Evolutionary conservation across 495 filamentous ascomycete genomes (phyloP).

Genomic region (Lophiostoma macrostomum): DNA sequence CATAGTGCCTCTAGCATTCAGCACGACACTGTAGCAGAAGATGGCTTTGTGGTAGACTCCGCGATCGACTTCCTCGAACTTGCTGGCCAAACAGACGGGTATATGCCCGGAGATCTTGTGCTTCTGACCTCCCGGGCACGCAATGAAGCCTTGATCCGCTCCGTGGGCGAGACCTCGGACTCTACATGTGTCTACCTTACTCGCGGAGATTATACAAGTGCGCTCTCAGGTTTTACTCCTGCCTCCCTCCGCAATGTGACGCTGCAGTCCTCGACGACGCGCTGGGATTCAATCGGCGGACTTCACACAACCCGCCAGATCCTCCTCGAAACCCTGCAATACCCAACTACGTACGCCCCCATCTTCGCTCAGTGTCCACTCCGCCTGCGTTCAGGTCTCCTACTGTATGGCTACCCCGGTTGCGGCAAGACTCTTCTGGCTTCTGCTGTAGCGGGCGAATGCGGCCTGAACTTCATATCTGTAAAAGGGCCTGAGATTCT

Average conservation of each 20-base stretch:
- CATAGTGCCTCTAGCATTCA: constrained; percentile 47
- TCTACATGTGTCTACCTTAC: constrained; percentile 55
- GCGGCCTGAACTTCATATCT: constrained; percentile 94
- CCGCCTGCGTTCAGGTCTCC: constrained; percentile 82
- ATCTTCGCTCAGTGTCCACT: constrained; percentile 96
- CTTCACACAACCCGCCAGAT: constrained; percentile 78
- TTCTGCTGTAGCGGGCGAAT: constrained; percentile 90
- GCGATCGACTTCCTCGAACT: constrained; percentile 90
- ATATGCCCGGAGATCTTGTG: constrained; percentile 92
- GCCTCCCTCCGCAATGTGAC: constrained; percentile 92
- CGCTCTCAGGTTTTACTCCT: constrained; percentile 88
- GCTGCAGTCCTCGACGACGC: constrained; percentile 81
- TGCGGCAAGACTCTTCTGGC: constrained; percentile 95
- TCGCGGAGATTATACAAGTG: constrained; percentile 72
- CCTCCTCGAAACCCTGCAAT: constrained; percentile 90
- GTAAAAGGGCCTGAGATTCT: constrained; percentile 97
- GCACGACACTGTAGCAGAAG: constrained; percentile 36
- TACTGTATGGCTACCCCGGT: constrained; percentile 92
- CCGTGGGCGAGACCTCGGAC: constrained; percentile 43
- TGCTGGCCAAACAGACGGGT: constrained; percentile 90
- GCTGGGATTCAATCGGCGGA: constrained; percentile 87
- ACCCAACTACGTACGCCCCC: constrained; percentile 95
- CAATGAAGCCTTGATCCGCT: constrained; percentile 85
- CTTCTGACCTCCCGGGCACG: constrained; percentile 82
- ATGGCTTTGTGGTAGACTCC: constrained; percentile 62